Evolutionary conservation across 805 yeast species (phyloP).

Genomic region (Myxozyma melibiosi): DNA sequence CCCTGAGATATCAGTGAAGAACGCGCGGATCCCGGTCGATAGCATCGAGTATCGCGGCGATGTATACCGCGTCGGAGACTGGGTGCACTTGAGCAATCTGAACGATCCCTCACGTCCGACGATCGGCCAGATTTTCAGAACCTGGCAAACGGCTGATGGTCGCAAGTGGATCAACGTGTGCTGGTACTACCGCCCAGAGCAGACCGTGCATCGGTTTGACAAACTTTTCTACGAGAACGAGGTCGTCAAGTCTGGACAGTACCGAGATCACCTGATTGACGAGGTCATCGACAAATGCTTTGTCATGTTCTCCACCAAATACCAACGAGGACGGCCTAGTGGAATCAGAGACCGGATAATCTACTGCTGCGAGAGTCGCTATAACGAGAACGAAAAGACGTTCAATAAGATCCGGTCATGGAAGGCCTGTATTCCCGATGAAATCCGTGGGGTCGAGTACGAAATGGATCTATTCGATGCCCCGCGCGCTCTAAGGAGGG

Average conservation of each 20-base stretch:
- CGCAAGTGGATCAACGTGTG: constrained; percentile 89
- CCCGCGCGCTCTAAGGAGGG: constrained; percentile 68
- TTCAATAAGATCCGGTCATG: constrained; percentile 96
- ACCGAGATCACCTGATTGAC: constrained; percentile 86
- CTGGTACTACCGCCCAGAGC: constrained; percentile 98
- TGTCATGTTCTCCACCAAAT: constrained; percentile 91
- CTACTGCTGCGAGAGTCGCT: constrained; percentile 92
- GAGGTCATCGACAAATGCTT: constrained; percentile 93
- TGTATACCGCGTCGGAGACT: constrained; percentile 84
- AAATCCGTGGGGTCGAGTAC: constrained; percentile 70
- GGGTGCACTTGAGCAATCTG: constrained; percentile 86
- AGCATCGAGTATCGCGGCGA: constrained; percentile 70
- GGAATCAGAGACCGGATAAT: constrained; percentile 68
- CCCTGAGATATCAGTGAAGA: constrained; percentile 59
- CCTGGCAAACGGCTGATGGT: constrained; percentile 83
- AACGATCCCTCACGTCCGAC: constrained; percentile 89
- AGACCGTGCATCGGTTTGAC: constrained; percentile 92
- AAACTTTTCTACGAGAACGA: constrained; percentile 89
- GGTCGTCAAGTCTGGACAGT: constrained; percentile 95
- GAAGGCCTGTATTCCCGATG: constrained; percentile 98
- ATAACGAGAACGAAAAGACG: constrained; percentile 84
- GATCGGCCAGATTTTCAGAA: constrained; percentile 88
- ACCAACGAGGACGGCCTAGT: constrained; percentile 90
- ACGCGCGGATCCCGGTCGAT: constrained; percentile 75
- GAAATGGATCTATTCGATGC: constrained; percentile 66